Base-by-base conservation (phyloP, 129 eudicot genomes). In the Chrysanthemum seticuspe region DNA sequence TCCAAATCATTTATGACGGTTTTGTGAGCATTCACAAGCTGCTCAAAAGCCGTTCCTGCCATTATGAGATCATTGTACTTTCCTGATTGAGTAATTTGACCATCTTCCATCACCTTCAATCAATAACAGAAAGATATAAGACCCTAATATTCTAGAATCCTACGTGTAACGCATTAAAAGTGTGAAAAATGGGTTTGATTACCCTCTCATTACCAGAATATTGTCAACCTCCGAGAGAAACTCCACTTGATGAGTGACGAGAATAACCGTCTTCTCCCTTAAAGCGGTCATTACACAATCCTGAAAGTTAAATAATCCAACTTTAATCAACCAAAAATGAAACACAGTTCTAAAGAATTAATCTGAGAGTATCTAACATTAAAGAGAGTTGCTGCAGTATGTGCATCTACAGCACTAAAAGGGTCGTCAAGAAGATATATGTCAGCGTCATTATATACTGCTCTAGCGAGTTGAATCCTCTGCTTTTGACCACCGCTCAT, bases 401-500 rank as follows among this genome's bases (percentile, higher is more conserved):
- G 96, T 67, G 96, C 92, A 87, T 86, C 90, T 11, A 89, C 96
- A 55, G 92, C 92, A 68, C 96, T 86, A 57, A 89, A 89, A 15
- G 92, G 91, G 64, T 89, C 96, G 56, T 89, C 96, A 58, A 89
- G 85, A 74, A 87, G 86, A 83, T 84, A 86, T 11, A 86, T 84
- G 27, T 86, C 90, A 53, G 92, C 86, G 78, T 89, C 88, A 50
- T 68, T 78, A 44, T 89, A 89, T 6, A 89, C 89, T 13, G 92
- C 90, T 68, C 96, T 81, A 1, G 90, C 89, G 3, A 89, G 86
- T 76, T 89, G 96, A 78, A 89, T 80, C 72, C 96, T 84, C 80
- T 89, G 96, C 61, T 87, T 87, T 71, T 87, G 96, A 58, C 96
- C 96, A 50, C 96, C 92, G 63, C 96, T 89, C 86, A 87, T 68